These are phyloP conservation scores for Leccinellum luteum DNA, from an alignment of 768 basidiomycete species.

Conservation along the genomic window DNA sequence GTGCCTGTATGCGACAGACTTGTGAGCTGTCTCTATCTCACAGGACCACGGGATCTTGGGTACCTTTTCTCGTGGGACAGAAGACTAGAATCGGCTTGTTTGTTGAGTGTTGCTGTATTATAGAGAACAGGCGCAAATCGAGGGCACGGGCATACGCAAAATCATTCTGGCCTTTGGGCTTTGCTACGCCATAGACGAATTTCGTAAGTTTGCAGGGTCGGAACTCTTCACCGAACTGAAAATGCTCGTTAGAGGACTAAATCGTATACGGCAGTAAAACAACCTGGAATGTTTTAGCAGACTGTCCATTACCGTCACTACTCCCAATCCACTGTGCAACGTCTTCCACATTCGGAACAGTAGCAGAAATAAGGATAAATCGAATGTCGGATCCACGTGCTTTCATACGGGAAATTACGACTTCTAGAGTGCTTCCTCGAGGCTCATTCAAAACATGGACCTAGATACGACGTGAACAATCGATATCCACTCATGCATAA, in stretches of 20 bases:
- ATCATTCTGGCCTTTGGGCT: constrained; percentile 66
- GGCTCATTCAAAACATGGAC: constrained; percentile 91
- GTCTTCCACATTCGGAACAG: constrained; percentile 90
- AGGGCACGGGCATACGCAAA: constrained; percentile 72
- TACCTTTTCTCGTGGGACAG: constrained; percentile 84
- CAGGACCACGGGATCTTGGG: background rate
- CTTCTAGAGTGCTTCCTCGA: constrained; percentile 91
- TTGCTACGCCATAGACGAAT: constrained; percentile 68
- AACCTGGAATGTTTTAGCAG: constrained; percentile 73
- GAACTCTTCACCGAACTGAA: constrained; percentile 89
- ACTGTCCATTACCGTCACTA: constrained; percentile 26
- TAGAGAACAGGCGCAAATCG: constrained; percentile 66
- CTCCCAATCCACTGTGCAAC: constrained; percentile 85
- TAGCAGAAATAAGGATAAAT: constrained; percentile 89
- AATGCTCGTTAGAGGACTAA: background rate
- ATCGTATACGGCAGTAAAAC: background rate
- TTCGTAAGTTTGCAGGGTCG: constrained; percentile 80
- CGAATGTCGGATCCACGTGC: constrained; percentile 64
- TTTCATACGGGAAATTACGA: constrained; percentile 93
- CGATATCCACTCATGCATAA: background rate
- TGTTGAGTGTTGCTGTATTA: constrained; percentile 69
- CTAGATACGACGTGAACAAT: constrained; percentile 36
- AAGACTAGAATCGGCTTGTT: constrained; percentile 90
- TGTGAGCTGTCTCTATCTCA: background rate
- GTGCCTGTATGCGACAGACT: constrained; percentile 40